phyloP scores from a whole-genome alignment of 1,284 basidiomycete species.

The Rhodotorula sp. region DNA sequence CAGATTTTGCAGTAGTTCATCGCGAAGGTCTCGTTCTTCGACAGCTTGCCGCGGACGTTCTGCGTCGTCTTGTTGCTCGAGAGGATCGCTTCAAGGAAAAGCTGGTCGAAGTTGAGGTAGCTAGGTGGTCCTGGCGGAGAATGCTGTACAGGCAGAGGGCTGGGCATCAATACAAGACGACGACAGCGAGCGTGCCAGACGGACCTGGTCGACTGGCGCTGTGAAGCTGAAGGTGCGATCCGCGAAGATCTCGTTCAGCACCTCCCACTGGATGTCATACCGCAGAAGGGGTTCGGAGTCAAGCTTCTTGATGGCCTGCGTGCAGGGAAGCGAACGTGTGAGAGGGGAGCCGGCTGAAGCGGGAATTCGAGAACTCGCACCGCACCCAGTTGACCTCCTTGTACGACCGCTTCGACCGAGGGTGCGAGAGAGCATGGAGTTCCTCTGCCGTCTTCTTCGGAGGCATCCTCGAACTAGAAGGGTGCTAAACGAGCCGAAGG shows the following conservation, averaged over 20 bases:
- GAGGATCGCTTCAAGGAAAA: constrained; percentile 76
- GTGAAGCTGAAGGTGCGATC: constrained; percentile 70
- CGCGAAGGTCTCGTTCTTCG: constrained; percentile 58
- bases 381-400: constrained; percentile 36
- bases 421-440: constrained; percentile 24
- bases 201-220: constrained; percentile 49
- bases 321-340: not conserved
- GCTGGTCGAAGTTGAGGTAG: constrained; percentile 68
- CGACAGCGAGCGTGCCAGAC: not conserved
- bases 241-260: constrained; percentile 72
- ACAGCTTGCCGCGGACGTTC: constrained; percentile 61
- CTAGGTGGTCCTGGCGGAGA: constrained; percentile 39
- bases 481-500: not conserved
- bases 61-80: constrained; percentile 80
- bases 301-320: constrained; percentile 38
- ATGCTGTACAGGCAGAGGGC: constrained; percentile 47
- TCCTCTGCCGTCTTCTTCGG: constrained; percentile 31
- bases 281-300: constrained; percentile 38
- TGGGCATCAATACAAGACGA: not conserved
- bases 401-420: constrained; percentile 21
- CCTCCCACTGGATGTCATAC: constrained; percentile 77
- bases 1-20: constrained; percentile 77
- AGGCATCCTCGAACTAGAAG: constrained; percentile 7
- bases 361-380: not conserved
- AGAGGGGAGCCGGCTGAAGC: not conserved